phyloP scores from a whole-genome alignment of 495 filamentous ascomycete genomes.

The Pseudomonodictys pantanalensis region DNA sequence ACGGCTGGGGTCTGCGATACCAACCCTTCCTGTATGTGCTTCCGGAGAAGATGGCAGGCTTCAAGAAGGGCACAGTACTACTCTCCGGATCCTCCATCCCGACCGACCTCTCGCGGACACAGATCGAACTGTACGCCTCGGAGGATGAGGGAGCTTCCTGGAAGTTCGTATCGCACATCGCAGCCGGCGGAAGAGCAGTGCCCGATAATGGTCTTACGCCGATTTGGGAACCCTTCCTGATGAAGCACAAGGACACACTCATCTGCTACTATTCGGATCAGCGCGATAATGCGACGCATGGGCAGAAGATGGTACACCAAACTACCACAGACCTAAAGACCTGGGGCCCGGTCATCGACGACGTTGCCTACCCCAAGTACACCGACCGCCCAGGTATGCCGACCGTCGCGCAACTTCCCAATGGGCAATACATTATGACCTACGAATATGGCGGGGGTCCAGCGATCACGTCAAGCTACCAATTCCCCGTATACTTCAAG shows the following conservation, averaged over 20 bases:
- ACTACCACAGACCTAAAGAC: constrained; percentile 53
- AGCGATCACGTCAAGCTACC: constrained; percentile 40
- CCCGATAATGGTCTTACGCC: constrained; percentile 63
- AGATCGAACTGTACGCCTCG: constrained; percentile 67
- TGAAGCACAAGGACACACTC: constrained; percentile 54
- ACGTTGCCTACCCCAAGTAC: constrained; percentile 59
- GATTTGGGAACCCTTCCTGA: constrained; percentile 69
- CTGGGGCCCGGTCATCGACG: constrained; percentile 60
- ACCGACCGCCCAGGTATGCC: constrained; percentile 69
- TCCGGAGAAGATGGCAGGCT: constrained; percentile 54
- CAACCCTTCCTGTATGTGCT: constrained; percentile 67
- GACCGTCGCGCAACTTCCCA: constrained; percentile 56
- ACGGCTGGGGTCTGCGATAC: constrained; percentile 62
- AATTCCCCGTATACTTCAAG: constrained; percentile 59
- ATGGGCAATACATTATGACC: constrained; percentile 59
- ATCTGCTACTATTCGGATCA: constrained; percentile 70
- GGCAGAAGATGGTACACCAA: constrained; percentile 66
- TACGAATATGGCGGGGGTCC: constrained; percentile 62
- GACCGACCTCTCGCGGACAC: constrained; percentile 57
- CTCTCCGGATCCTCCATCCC: constrained; percentile 63
- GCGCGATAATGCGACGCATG: constrained; percentile 56
- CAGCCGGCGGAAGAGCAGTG: constrained; percentile 57
- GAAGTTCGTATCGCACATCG: constrained; percentile 64
- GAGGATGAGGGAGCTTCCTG: constrained; percentile 56
- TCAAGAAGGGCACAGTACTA: constrained; percentile 58